These are phyloP conservation scores for Fusarium oxysporum DNA, from an alignment of 2,329 filamentous ascomycete genomes.

Conservation along the genomic window DNA sequence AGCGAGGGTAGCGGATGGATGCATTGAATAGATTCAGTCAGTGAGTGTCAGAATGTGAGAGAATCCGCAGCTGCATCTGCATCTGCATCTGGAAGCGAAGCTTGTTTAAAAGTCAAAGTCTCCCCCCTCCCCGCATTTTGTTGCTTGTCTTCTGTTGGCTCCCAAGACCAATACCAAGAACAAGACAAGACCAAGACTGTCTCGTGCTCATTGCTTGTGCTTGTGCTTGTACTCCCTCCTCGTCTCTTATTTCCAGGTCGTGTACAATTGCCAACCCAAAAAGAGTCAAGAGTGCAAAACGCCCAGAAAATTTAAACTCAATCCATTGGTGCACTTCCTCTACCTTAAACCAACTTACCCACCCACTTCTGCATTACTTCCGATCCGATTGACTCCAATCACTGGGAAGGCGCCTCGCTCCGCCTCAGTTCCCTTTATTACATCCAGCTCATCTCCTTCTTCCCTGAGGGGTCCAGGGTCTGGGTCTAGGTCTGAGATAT, in stretches of 20 bases:
- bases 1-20: not conserved
- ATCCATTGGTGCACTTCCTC: slow-evolving; percentile 13
- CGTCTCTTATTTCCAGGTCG: slow-evolving; percentile 9
- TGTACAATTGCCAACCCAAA: not conserved
- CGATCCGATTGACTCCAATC: slow-evolving; percentile 5
- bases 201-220: slow-evolving; percentile 1
- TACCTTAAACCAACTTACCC: slow-evolving; percentile 16
- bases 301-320: slow-evolving; percentile 24
- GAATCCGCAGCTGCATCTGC: not conserved
- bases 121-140: slow-evolving; percentile 43
- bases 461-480: not conserved
- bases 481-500: slow-evolving; percentile 6
- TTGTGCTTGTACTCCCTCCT: slow-evolving; percentile 6
- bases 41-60: not conserved
- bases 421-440: slow-evolving; percentile 15
- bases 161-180: slow-evolving; percentile 11
- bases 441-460: slow-evolving; percentile 9
- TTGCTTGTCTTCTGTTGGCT: not conserved
- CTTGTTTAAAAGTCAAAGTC: slow-evolving; percentile 32
- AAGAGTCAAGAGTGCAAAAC: slow-evolving; percentile 25
- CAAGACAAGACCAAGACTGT: not conserved
- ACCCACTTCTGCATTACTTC: slow-evolving; percentile 8
- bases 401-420: not conserved
- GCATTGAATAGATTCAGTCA: not conserved
- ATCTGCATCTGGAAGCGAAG: not conserved